Percentiles rank a stretch among this genome's conserved stretches.
These are phyloP conservation scores for Neofusicoccum laricinum DNA, from an alignment of 2,329 filamentous ascomycete species.

Conservation along the genomic window DNA sequence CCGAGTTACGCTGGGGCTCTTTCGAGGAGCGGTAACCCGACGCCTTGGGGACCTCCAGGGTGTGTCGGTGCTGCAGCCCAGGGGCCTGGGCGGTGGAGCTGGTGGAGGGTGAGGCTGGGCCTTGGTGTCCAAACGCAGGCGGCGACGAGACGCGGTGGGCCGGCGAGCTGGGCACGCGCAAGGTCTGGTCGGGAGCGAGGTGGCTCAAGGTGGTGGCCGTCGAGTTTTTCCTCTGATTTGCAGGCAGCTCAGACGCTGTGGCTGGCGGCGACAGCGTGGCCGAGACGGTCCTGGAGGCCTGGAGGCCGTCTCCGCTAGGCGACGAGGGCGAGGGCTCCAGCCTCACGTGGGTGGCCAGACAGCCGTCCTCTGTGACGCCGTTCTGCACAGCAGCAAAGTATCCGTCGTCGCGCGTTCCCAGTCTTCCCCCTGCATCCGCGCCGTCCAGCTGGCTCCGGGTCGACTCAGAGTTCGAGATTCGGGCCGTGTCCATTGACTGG, in stretches of 20 bases:
- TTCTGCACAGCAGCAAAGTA: slow-evolving; percentile 43
- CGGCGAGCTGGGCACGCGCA: slow-evolving; percentile 34
- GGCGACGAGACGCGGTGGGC: slow-evolving; percentile 61
- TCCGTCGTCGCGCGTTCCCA: slow-evolving; percentile 41
- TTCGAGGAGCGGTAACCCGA: slow-evolving; percentile 64
- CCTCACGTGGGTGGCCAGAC: slow-evolving; percentile 34
- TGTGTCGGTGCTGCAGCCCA: slow-evolving; percentile 77
- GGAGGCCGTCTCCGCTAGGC: slow-evolving; percentile 25
- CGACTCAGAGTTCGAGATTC: slow-evolving; percentile 24
- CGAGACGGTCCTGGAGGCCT: slow-evolving; percentile 1
- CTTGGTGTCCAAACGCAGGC: slow-evolving; percentile 47
- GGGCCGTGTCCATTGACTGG: slow-evolving; percentile 20
- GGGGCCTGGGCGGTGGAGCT: slow-evolving; percentile 47
- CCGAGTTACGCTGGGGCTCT: slow-evolving; percentile 46
- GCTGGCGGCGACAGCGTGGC: background rate
- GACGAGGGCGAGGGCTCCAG: slow-evolving; percentile 27
- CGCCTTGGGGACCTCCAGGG: slow-evolving; percentile 77
- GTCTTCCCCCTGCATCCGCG: background rate
- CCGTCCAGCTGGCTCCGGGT: slow-evolving; percentile 9
- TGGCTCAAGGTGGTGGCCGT: slow-evolving; percentile 23
- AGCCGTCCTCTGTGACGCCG: slow-evolving; percentile 36
- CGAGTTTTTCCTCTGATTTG: slow-evolving; percentile 23
- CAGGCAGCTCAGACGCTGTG: background rate
- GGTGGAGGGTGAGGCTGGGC: slow-evolving; percentile 32
- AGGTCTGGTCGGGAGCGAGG: slow-evolving; percentile 26